phyloP scores from a whole-genome alignment of 169 alveolate genomes.

The Cryptosporidium ryanae region DNA sequence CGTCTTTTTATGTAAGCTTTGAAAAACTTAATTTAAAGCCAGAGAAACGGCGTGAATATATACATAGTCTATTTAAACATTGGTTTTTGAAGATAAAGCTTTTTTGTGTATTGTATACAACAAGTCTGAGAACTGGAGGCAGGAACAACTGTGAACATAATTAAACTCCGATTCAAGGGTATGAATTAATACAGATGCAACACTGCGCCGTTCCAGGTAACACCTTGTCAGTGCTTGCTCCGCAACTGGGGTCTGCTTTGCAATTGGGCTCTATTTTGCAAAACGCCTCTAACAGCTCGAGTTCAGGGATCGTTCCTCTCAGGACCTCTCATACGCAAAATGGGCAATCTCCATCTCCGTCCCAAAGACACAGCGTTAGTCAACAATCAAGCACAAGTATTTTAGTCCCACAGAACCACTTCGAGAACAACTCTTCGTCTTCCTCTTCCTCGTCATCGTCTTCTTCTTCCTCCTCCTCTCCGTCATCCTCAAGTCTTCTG shows the following conservation, averaged over 20 bases:
- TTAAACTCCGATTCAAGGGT: conserved; percentile 52
- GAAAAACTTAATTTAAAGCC: too few relatives aligned
- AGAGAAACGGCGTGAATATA: too few relatives aligned
- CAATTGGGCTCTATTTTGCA: conserved; percentile 60
- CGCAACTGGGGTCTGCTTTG: conserved; percentile 42
- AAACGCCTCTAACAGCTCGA: conserved; percentile 11
- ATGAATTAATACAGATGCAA: conserved; percentile 65
- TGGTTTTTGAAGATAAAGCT: too few relatives aligned
- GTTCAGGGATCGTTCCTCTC: conserved; percentile 43
- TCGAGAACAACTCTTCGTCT: not conserved
- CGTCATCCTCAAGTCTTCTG: conserved; percentile 8
- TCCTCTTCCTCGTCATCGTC: not conserved
- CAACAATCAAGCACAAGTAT: conserved; percentile 38
- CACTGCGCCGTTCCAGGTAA: conserved; percentile 58
- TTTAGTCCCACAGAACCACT: conserved; percentile 40
- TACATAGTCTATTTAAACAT: too few relatives aligned
- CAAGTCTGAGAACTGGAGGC: conserved; percentile 21
- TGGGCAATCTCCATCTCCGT: conserved; percentile 57
- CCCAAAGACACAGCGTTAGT: conserved; percentile 17
- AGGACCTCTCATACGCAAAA: conserved; percentile 27
- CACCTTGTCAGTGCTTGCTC: conserved; percentile 48
- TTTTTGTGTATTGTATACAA: not conserved
- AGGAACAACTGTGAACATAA: not conserved
- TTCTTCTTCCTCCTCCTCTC: not conserved
- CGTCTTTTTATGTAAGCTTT: too few relatives aligned